A percentile compares a stretch with the other conserved stretches of the same genome.
Evolutionary conservation across 2,329 filamentous ascomycete species (phyloP).

Genomic region (Tolypocladium cylindrosporum): DNA sequence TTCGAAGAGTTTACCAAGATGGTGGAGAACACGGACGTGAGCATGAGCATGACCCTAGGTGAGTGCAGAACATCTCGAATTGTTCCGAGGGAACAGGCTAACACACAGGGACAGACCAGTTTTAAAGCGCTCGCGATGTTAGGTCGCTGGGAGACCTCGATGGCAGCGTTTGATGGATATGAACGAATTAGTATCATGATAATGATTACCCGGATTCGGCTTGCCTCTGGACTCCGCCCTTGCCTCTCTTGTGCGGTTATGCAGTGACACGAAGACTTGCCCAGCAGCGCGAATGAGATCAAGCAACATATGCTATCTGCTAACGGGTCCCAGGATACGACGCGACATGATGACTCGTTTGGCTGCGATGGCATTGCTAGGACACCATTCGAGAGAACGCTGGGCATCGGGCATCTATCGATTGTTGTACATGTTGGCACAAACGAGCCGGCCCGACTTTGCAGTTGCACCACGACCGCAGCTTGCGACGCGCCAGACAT

Average conservation of each 20-base stretch:
- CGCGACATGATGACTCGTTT: too few species aligned
- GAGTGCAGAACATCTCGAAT: constrained; percentile 18
- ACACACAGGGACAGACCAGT: constrained; percentile 10
- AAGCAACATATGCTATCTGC: background rate
- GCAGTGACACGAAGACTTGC: background rate
- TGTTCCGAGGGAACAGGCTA: background rate
- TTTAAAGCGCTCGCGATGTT: constrained; percentile 5
- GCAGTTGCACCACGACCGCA: background rate
- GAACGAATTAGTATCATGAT: constrained; percentile 14
- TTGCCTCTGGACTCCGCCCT: background rate
- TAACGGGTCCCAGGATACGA: background rate
- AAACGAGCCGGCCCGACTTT: background rate
- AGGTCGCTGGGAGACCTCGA: constrained; percentile 9
- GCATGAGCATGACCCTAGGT: constrained; percentile 67
- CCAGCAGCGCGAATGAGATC: background rate
- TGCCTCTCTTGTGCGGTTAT: background rate
- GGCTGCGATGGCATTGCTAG: background rate
- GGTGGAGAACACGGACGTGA: constrained; percentile 87
- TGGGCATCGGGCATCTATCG: background rate
- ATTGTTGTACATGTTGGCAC: background rate
- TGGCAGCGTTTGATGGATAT: constrained; percentile 6
- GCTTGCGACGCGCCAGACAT: background rate
- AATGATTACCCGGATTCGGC: constrained; percentile 11
- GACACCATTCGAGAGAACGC: background rate
- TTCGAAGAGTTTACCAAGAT: constrained; percentile 99